Conservation (phyloP, 768 basidiomycete species). For the Hygrophorus russula region DNA sequence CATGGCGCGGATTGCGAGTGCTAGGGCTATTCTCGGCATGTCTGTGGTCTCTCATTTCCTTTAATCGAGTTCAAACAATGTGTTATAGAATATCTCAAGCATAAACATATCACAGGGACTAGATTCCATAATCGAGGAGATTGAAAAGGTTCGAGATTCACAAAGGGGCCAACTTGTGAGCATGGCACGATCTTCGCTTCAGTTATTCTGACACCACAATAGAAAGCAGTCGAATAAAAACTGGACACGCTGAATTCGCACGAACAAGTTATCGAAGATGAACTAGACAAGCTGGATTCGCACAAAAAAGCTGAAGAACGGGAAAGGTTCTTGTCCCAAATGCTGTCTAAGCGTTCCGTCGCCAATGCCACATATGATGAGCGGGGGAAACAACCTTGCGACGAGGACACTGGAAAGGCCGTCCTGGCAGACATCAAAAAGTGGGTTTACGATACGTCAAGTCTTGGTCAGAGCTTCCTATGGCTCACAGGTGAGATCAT, state of each 20-base stretch:
- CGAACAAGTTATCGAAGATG: conserved; percentile 6
- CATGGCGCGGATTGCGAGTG: not conserved
- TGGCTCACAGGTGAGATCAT: conserved; percentile 12
- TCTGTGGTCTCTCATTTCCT: too few species aligned
- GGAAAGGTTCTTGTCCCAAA: conserved; percentile 2
- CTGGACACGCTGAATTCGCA: too few species aligned
- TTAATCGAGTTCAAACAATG: too few species aligned
- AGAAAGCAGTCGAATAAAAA: too few species aligned
- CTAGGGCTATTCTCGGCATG: not conserved
- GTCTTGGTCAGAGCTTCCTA: conserved; percentile 5
- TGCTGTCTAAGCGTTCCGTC: conserved; percentile 4
- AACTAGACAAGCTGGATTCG: conserved; percentile 6
- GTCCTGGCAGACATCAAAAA: conserved; percentile 7
- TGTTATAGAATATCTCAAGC: not conserved
- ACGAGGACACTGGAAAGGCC: conserved; percentile 9
- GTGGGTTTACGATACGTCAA: conserved; percentile 6
- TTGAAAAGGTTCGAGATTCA: conserved; percentile 4
- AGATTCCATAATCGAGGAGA: conserved; percentile 1
- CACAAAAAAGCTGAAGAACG: conserved; percentile 8
- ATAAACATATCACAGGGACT: not conserved
- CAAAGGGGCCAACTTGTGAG: conserved; percentile 8
- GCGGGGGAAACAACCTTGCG: conserved; percentile 11
- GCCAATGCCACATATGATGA: conserved; percentile 7
- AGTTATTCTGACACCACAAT: too few species aligned
- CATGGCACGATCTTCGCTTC: not conserved